These are phyloP conservation scores for Gentiana straminea DNA, from an alignment of 257 asterid genomes.

Conservation along the genomic window DNA sequence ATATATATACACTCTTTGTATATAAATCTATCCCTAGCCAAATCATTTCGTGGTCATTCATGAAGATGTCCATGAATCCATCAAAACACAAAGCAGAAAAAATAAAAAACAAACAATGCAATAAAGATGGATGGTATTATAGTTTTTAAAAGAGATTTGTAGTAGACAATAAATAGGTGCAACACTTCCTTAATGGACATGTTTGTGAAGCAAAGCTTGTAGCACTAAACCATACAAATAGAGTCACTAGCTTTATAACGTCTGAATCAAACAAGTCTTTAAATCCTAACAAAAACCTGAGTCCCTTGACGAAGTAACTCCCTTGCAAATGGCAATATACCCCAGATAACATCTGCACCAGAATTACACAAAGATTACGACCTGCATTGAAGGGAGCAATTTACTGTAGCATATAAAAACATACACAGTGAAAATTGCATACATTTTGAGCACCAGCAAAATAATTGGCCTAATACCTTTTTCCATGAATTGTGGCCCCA, in stretches of 20 bases:
- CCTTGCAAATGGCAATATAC: constrained; percentile 89
- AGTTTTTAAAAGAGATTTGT: too few species aligned
- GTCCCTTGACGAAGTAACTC: constrained; percentile 83
- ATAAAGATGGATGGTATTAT: too few species aligned
- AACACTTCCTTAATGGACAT: too few species aligned
- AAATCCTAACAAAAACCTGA: constrained; percentile 40
- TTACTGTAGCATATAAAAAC: constrained; percentile 6
- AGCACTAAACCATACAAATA: too few species aligned
- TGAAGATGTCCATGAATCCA: too few species aligned
- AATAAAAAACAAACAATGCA: too few species aligned
- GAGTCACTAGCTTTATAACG: neutral
- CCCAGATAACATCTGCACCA: constrained; percentile 90
- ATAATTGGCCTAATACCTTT: constrained; percentile 35
- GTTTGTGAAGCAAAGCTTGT: too few species aligned
- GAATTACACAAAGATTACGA: constrained; percentile 83
- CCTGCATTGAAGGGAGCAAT: constrained; percentile 38
- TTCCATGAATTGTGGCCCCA: constrained; percentile 65
- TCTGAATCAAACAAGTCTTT: neutral
- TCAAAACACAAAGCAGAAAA: too few species aligned
- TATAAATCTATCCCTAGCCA: too few species aligned
- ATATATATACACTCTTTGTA: too few species aligned
- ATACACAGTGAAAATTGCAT: constrained; percentile 10
- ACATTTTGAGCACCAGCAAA: constrained; percentile 2
- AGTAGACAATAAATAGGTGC: too few species aligned
- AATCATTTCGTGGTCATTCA: too few species aligned